Conservation (phyloP, 495 filamentous ascomycete species). For the Ascobolus immersus region DNA sequence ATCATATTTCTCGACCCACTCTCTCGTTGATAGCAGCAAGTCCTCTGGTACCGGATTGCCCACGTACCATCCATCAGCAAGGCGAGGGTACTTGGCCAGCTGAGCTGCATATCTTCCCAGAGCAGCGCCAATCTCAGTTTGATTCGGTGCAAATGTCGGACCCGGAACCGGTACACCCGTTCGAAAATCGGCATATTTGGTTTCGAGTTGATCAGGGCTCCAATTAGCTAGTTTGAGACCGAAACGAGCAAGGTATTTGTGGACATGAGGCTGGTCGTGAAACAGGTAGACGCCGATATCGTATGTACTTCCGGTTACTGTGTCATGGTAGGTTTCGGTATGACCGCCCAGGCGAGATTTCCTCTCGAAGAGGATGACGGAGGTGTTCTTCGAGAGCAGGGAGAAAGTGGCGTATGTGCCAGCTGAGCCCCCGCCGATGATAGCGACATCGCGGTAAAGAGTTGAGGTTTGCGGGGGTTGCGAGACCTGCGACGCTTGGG, state of each 20-base stretch:
- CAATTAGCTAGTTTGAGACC: neutral
- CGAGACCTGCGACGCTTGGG: no score
- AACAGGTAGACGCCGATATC: conserved; percentile 6
- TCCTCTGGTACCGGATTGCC: neutral
- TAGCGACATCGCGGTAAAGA: conserved; percentile 18
- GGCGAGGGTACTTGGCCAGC: neutral
- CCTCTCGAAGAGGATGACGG: conserved; percentile 23
- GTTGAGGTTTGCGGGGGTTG: no score
- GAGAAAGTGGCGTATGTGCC: conserved; percentile 24
- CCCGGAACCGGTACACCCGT: neutral
- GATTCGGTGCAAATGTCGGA: neutral
- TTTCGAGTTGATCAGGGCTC: neutral
- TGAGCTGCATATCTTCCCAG: neutral
- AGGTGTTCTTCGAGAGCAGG: conserved; percentile 19
- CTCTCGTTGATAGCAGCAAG: neutral
- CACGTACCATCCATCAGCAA: neutral
- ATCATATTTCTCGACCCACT: neutral
- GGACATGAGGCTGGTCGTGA: conserved; percentile 1
- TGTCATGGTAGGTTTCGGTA: conserved; percentile 19
- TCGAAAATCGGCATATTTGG: neutral
- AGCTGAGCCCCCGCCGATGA: conserved; percentile 26
- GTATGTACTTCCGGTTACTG: conserved; percentile 3
- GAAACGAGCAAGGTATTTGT: conserved; percentile 1
- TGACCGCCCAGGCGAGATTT: conserved; percentile 23
- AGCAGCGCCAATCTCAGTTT: neutral